These are phyloP conservation scores for Grosmannia clavigera DNA, from an alignment of 2,329 filamentous ascomycete species.

Conservation along the genomic window DNA sequence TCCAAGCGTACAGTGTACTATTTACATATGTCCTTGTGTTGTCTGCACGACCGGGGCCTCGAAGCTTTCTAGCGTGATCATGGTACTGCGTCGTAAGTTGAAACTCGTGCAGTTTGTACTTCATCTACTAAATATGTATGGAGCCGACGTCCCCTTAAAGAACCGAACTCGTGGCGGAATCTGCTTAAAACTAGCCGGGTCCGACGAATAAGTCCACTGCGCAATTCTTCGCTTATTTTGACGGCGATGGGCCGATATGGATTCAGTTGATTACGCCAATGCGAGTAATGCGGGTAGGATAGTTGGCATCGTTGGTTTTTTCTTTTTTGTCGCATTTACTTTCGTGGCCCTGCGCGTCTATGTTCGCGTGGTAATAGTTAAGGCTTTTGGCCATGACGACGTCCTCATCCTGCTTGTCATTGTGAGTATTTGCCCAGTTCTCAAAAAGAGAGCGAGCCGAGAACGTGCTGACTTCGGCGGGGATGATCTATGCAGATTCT, in stretches of 20 bases:
- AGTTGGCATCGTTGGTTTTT: slow-evolving; percentile 2
- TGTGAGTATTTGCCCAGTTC: not conserved
- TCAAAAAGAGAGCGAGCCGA: too few species aligned
- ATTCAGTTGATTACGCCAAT: not conserved
- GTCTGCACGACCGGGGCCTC: too few species aligned
- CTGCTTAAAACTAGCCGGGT: not conserved
- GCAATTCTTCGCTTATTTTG: not conserved
- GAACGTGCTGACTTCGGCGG: not conserved
- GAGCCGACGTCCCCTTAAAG: not conserved
- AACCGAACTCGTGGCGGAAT: not conserved
- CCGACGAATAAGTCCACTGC: not conserved
- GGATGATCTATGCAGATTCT: not conserved
- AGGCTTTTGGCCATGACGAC: slow-evolving; percentile 3
- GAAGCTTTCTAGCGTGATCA: too few species aligned
- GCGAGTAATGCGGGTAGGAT: not conserved
- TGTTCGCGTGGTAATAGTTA: not conserved
- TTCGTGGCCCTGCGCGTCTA: slow-evolving; percentile 3
- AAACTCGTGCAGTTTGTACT: too few species aligned
- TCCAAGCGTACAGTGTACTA: too few species aligned
- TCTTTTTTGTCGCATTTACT: slow-evolving; percentile 3
- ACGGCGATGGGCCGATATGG: not conserved
- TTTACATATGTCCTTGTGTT: too few species aligned
- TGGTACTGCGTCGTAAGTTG: too few species aligned
- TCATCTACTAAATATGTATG: too few species aligned
- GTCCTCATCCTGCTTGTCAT: not conserved